phyloP scores from a whole-genome alignment of 306 rosid genomes.

The Carpinus fangiana region DNA sequence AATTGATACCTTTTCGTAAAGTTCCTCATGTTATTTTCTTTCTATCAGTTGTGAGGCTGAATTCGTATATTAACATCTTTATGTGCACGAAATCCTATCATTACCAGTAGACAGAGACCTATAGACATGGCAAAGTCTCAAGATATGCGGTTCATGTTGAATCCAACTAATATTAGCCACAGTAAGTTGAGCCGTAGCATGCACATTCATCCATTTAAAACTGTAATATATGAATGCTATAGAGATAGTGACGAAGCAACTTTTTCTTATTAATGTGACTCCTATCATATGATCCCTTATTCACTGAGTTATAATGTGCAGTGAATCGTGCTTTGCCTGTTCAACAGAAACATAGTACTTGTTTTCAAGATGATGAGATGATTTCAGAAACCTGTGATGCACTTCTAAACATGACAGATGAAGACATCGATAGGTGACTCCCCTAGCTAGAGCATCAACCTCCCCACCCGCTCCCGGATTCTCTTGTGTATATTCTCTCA shows the following conservation, averaged over 20 bases:
- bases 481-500: slow-evolving; percentile 10
- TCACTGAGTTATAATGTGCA: slow-evolving; percentile 1
- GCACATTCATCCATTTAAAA: not conserved
- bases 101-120: slow-evolving; percentile 44
- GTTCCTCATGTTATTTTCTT: not conserved
- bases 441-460: not conserved
- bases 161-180: slow-evolving; percentile 29
- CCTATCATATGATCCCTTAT: not conserved
- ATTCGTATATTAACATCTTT: not conserved
- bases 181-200: slow-evolving; percentile 27
- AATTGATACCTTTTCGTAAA: not conserved
- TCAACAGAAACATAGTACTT: slow-evolving; percentile 20
- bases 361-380: slow-evolving; percentile 24
- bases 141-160: slow-evolving; percentile 46
- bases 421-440: slow-evolving; percentile 26
- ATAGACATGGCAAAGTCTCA: slow-evolving; percentile 44
- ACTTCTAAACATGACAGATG: slow-evolving; percentile 28
- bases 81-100: slow-evolving; percentile 9
- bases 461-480: not conserved
- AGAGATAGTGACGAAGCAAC: not conserved
- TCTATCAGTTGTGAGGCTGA: slow-evolving; percentile 1
- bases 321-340: slow-evolving; percentile 27
- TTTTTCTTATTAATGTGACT: not conserved
- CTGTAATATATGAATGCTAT: not conserved
- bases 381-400: slow-evolving; percentile 17